Evolutionary conservation across 495 filamentous ascomycete species (phyloP).

Genomic region (Talaromyces ruber): DNA sequence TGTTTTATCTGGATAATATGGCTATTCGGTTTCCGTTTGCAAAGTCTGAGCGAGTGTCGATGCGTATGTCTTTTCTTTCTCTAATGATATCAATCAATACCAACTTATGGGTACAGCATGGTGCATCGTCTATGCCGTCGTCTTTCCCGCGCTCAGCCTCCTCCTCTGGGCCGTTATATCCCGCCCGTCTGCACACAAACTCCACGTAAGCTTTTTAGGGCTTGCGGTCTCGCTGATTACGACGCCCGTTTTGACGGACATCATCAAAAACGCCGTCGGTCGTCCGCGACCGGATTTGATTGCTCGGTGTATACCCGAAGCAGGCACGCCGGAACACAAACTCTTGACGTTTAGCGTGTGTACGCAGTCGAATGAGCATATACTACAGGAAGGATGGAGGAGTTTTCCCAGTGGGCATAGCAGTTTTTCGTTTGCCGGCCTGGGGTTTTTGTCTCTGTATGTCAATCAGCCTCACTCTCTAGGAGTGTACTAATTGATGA

Average conservation of each 20-base stretch:
- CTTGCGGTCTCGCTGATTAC: conserved; percentile 70
- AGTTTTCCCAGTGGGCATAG: conserved; percentile 88
- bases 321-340: conserved; percentile 52
- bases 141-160: conserved; percentile 58
- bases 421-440: conserved; percentile 74
- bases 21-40: conserved; percentile 83
- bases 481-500: background rate
- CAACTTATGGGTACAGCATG: conserved; percentile 36
- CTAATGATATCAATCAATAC: background rate
- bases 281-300: conserved; percentile 87
- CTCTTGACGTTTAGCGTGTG: conserved; percentile 73
- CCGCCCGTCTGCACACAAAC: conserved; percentile 61
- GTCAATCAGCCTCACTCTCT: background rate
- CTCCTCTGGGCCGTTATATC: conserved; percentile 54
- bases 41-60: conserved; percentile 72
- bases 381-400: conserved; percentile 85
- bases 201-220: conserved; percentile 77
- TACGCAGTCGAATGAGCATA: conserved; percentile 67
- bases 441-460: conserved; percentile 69
- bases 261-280: conserved; percentile 87
- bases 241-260: conserved; percentile 75
- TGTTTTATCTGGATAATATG: conserved; percentile 68
- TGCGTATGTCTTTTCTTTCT: conserved; percentile 41
- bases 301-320: conserved; percentile 68
- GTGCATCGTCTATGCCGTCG: conserved; percentile 68